phyloP scores from a whole-genome alignment of 208 protist species.

The Leishmania braziliensis region DNA sequence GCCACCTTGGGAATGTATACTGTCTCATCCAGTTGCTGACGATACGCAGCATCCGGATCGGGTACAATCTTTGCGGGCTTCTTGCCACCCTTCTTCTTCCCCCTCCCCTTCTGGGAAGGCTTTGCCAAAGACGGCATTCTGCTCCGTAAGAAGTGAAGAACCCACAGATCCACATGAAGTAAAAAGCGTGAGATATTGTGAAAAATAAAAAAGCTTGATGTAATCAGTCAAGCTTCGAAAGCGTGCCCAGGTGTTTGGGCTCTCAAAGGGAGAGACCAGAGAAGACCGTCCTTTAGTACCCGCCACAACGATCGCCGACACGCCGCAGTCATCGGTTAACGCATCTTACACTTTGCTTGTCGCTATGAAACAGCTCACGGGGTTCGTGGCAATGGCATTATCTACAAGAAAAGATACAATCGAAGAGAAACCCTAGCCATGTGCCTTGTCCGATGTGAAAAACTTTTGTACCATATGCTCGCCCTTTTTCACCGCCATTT shows the following conservation, averaged over 20 bases:
- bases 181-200: background rate
- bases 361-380: background rate
- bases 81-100: slow-evolving; percentile 32
- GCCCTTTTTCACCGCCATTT: slow-evolving; percentile 44
- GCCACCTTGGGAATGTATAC: slow-evolving; percentile 48
- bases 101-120: slow-evolving; percentile 34
- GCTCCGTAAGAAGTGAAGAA: background rate
- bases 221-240: background rate
- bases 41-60: slow-evolving; percentile 54
- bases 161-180: background rate
- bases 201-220: background rate
- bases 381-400: slow-evolving; percentile 3
- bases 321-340: background rate
- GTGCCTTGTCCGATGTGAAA: slow-evolving; percentile 21
- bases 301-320: background rate
- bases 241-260: background rate
- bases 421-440: slow-evolving; percentile 8
- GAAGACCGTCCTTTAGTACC: background rate
- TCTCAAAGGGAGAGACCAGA: background rate
- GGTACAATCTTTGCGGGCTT: slow-evolving; percentile 28
- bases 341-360: background rate
- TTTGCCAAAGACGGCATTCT: slow-evolving; percentile 15
- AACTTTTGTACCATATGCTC: slow-evolving; percentile 22
- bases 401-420: slow-evolving; percentile 5
- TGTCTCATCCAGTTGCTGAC: slow-evolving; percentile 38